These are phyloP conservation scores for Iberis pinnata DNA, from an alignment of 345 rosid species.

Conservation along the genomic window DNA sequence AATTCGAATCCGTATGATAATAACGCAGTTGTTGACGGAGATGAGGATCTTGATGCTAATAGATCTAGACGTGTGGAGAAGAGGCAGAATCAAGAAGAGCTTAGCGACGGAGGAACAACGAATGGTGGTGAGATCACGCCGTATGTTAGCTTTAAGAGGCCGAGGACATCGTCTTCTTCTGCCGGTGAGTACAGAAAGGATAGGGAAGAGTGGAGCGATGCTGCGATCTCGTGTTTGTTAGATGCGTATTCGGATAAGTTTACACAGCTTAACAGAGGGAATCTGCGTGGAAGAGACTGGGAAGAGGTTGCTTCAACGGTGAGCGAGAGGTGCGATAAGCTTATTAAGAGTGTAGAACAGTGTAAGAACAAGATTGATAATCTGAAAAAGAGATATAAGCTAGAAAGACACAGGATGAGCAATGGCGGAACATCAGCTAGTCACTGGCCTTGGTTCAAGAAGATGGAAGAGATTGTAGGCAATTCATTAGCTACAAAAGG, in stretches of 20 bases:
- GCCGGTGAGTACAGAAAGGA: constrained; percentile 67
- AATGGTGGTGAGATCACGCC: constrained; percentile 32
- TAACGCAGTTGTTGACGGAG: constrained; percentile 32
- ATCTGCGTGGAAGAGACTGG: constrained; percentile 88
- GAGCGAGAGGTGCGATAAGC: constrained; percentile 63
- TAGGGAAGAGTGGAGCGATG: constrained; percentile 90
- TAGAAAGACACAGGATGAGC: constrained; percentile 68
- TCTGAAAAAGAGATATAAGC: constrained; percentile 58
- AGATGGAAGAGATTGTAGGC: constrained; percentile 74
- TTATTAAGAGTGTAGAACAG: constrained; percentile 64
- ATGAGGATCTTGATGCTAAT: constrained; percentile 30
- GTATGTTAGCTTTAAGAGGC: constrained; percentile 42
- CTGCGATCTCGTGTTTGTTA: constrained; percentile 66
- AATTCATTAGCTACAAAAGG: too few species aligned
- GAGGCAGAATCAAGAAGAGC: constrained; percentile 47
- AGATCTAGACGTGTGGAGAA: too few species aligned
- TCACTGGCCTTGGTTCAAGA: constrained; percentile 92
- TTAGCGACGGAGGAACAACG: constrained; percentile 48
- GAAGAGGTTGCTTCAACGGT: constrained; percentile 84
- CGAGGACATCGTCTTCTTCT: constrained; percentile 35
- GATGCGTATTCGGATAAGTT: constrained; percentile 81
- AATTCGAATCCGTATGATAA: constrained; percentile 34
- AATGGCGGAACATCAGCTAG: constrained; percentile 48
- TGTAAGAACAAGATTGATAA: constrained; percentile 93
- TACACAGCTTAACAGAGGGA: constrained; percentile 70